A percentile compares a stretch with the other conserved stretches of the same genome.
phyloP scores from a whole-genome alignment of 164 flowering plant species.

The Nymphaea thermarum region DNA sequence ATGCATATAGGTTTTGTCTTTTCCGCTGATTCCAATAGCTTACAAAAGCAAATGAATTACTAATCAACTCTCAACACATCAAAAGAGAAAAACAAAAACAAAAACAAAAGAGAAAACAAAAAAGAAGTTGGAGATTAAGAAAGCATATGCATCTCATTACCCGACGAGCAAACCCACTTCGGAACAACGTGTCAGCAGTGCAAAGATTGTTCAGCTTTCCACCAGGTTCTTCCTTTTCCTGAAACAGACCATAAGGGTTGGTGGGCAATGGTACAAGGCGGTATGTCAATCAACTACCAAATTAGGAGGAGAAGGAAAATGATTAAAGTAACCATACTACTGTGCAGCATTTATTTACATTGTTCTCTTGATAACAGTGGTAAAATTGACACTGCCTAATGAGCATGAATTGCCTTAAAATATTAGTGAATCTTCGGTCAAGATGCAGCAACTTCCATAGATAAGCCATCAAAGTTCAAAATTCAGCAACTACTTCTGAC shows the following conservation, averaged over 20 bases:
- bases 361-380: no score
- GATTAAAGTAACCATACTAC: no score
- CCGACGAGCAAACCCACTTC: conserved; percentile 74
- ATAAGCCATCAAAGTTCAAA: no score
- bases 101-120: background rate
- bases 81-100: background rate
- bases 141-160: conserved; percentile 17
- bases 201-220: conserved; percentile 16
- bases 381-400: no score
- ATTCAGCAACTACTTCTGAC: no score
- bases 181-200: conserved; percentile 45
- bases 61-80: conserved; percentile 6
- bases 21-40: conserved; percentile 65
- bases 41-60: background rate
- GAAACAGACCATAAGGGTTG: conserved; percentile 2
- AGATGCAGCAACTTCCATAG: no score
- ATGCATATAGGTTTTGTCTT: conserved; percentile 46
- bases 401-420: no score
- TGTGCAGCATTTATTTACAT: no score
- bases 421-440: no score
- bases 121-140: background rate
- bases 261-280: no score
- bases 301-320: no score
- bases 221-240: conserved; percentile 26
- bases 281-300: no score